Evolutionary conservation across 1,139 yeast genomes (phyloP), one percentile per base, ranked within the genome.

Genomic region (Torulaspora globosa): DNA sequence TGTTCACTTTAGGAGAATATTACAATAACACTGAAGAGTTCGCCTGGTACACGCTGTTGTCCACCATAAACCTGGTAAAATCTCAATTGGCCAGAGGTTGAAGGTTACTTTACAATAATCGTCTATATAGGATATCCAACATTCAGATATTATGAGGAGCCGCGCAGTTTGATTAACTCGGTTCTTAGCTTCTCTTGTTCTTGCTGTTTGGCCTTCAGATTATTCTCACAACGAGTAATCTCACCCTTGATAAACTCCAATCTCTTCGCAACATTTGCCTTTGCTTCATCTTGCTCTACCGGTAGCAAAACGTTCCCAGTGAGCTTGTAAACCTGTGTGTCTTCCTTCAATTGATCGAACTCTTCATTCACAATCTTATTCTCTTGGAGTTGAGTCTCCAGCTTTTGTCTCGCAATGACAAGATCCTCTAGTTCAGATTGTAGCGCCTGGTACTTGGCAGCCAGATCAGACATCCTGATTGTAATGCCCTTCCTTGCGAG

Each of bases 231-330:
- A 44, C 86, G 69, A 44, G 73, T 72, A 54, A 92, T 86, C 68
- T 92, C 97, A 29, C 72, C 73, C 53, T 78, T 73, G 44, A 92
- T 92, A 59, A 87, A 92, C 65, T 89, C 96, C 41, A 92, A 75
- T 66, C 98, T 82, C 66, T 90, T 92, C 27, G 74, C 77, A 30
- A 92, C 97, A 60, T 90, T 92, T 60, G 77, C 58, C 56, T 80
- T 78, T 29, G 97, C 96, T 65, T 92, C 97, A 11, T 66, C 66
- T 53, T 77, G 78, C 46, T 89, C 96, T 62, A 90, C 96, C 2
- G 97, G 97, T 51, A 92, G 73, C 51, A 92, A 73, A 6, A 90
- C 89, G 9, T 96, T 96, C 1, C 98, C 98, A 16, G 92, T 85
- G 54, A 90, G 75, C 67, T 92, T 92, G 70, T 79, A 92, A 31